Percentiles rank a stretch among this genome's conserved stretches.
These are phyloP conservation scores for Globisporangium polare DNA, from an alignment of 352 stramenopile species.

Conservation along the genomic window DNA sequence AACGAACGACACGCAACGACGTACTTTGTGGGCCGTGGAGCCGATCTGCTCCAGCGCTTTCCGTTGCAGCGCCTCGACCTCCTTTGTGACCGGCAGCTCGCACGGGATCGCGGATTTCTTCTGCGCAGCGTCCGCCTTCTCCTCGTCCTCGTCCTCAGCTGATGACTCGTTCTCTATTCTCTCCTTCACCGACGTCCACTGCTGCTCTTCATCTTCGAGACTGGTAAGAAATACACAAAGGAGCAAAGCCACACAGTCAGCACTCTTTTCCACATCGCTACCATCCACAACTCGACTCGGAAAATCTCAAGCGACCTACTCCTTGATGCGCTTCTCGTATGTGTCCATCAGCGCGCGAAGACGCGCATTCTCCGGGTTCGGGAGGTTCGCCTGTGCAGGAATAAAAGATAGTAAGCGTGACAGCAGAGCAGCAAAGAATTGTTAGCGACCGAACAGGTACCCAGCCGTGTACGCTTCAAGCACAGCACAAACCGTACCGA, in stretches of 20 bases:
- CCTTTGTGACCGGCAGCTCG: slow-evolving; percentile 39
- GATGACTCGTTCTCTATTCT: slow-evolving; percentile 27
- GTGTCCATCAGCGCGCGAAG: slow-evolving; percentile 47
- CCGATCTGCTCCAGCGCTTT: slow-evolving; percentile 39
- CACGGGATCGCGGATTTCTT: slow-evolving; percentile 22
- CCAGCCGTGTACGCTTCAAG: background rate
- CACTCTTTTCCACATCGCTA: background rate
- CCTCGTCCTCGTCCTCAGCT: slow-evolving; percentile 11
- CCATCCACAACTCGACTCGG: background rate
- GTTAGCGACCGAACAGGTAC: background rate
- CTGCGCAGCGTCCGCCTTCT: background rate
- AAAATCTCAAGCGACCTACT: slow-evolving; percentile 16
- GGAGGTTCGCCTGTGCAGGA: slow-evolving; percentile 27
- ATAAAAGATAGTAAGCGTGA: background rate
- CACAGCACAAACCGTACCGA: slow-evolving; percentile 23
- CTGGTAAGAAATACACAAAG: slow-evolving; percentile 12
- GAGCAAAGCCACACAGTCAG: background rate
- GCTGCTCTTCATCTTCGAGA: slow-evolving; percentile 43
- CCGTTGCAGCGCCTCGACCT: slow-evolving; percentile 43
- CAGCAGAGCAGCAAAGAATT: background rate
- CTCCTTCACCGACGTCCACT: slow-evolving; percentile 47
- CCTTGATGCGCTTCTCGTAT: slow-evolving; percentile 37
- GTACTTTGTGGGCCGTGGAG: slow-evolving; percentile 41
- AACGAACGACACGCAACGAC: background rate
- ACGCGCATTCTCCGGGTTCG: slow-evolving; percentile 63